Percentiles rank a stretch among this genome's conserved stretches.
These are phyloP conservation scores for Cardiospermum halicacabum DNA, from an alignment of 345 rosid genomes.

Conservation along the genomic window DNA sequence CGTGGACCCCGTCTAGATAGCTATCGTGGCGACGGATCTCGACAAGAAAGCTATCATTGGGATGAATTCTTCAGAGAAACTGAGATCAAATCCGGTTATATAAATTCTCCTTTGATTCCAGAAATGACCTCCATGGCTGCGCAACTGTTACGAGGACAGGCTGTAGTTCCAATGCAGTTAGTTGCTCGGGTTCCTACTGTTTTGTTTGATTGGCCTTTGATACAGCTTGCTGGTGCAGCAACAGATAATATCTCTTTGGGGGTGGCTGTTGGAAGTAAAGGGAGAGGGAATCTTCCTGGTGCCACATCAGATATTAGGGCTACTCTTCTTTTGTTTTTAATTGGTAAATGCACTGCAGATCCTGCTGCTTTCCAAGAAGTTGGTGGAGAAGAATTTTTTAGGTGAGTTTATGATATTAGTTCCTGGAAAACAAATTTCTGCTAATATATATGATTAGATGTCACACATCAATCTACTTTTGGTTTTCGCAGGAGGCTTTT, in stretches of 20 bases:
- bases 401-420: slow-evolving; percentile 39
- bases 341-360: slow-evolving; percentile 95
- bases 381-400: slow-evolving; percentile 91
- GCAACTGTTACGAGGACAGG: slow-evolving; percentile 81
- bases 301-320: slow-evolving; percentile 96
- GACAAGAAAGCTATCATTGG: slow-evolving; percentile 29
- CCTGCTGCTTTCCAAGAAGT: slow-evolving; percentile 80
- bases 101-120: slow-evolving; percentile 32
- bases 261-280: slow-evolving; percentile 99
- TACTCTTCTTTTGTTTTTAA: slow-evolving; percentile 77
- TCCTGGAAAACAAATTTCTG: slow-evolving; percentile 8
- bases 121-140: slow-evolving; percentile 96
- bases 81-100: slow-evolving; percentile 39
- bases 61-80: slow-evolving; percentile 42
- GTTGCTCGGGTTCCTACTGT: slow-evolving; percentile 92
- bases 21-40: slow-evolving; percentile 31
- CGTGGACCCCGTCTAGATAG: slow-evolving; percentile 38
- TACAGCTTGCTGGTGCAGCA: slow-evolving; percentile 96
- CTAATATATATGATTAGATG: slow-evolving; percentile 10
- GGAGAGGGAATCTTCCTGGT: slow-evolving; percentile 96
- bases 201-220: slow-evolving; percentile 93
- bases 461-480: slow-evolving; percentile 11
- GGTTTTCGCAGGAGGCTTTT: slow-evolving; percentile 69
- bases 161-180: slow-evolving; percentile 88
- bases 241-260: slow-evolving; percentile 90